Conservation (phyloP, 2,329 filamentous ascomycete genomes). For the Neoascochyta sp. region DNA sequence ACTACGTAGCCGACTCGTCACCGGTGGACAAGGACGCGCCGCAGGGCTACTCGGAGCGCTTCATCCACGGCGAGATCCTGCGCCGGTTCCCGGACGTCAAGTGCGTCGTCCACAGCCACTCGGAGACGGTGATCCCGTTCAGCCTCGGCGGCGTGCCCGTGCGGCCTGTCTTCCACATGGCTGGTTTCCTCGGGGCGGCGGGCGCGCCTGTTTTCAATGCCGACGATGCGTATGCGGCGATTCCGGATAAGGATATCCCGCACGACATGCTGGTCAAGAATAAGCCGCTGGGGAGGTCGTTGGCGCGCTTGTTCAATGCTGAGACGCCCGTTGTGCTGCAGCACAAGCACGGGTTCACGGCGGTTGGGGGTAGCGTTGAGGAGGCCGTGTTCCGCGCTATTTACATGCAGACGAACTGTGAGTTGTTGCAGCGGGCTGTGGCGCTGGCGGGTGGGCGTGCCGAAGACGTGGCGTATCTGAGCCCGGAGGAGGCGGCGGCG, state of each 20-base stretch:
- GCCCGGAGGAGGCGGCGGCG: conserved; percentile 34
- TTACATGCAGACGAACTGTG: conserved; percentile 37
- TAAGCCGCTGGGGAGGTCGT: conserved; percentile 15
- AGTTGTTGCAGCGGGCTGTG: conserved; percentile 34
- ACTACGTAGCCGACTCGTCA: conserved; percentile 42
- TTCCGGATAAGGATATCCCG: conserved; percentile 15
- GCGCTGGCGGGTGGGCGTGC: conserved; percentile 27
- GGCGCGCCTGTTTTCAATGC: conserved; percentile 14
- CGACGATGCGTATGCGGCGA: conserved; percentile 17
- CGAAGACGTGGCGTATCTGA: conserved; percentile 28
- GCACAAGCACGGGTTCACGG: conserved; percentile 46
- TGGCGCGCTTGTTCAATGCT: conserved; percentile 15
- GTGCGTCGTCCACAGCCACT: conserved; percentile 42
- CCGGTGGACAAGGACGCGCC: conserved; percentile 41
- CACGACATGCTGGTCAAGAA: conserved; percentile 30
- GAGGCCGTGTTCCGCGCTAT: conserved; percentile 43
- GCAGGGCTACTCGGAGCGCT: conserved; percentile 42
- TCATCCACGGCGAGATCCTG: conserved; percentile 43
- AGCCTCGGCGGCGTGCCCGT: conserved; percentile 32
- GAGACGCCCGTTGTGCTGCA: conserved; percentile 34
- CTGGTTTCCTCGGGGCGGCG: conserved; percentile 34
- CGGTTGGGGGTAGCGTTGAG: conserved; percentile 36
- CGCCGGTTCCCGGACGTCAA: conserved; percentile 39
- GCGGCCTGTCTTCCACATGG: conserved; percentile 40
- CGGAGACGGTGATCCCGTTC: conserved; percentile 41